A percentile compares a stretch with the other conserved stretches of the same genome.
These are phyloP conservation scores for Aspergillus aculeatus DNA, from an alignment of 2,329 filamentous ascomycete species.

Conservation along the genomic window DNA sequence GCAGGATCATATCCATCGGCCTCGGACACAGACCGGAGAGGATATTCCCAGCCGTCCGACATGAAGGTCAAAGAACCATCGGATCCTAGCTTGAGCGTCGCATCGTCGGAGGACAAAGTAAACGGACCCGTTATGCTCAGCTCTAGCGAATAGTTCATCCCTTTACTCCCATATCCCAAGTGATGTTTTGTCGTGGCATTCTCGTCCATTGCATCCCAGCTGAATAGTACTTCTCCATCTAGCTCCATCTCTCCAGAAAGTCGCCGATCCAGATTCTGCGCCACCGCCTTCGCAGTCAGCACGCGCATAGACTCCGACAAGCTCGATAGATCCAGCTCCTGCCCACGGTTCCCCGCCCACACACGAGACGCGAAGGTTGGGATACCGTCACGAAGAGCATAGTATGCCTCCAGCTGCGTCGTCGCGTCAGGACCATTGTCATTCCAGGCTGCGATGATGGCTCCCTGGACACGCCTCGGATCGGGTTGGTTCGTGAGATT, in stretches of 20 bases:
- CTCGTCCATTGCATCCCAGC: not conserved
- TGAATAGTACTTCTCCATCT: not conserved
- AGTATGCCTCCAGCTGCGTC: constrained; percentile 54
- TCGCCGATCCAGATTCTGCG: constrained; percentile 49
- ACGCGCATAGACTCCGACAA: constrained; percentile 43
- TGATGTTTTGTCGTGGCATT: constrained; percentile 19
- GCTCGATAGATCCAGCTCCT: constrained; percentile 38
- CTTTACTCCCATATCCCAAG: constrained; percentile 52
- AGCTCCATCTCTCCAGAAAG: not conserved
- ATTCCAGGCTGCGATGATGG: constrained; percentile 55
- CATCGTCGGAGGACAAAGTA: constrained; percentile 46
- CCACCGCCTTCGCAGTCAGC: constrained; percentile 46
- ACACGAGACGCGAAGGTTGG: constrained; percentile 54
- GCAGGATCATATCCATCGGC: constrained; percentile 48
- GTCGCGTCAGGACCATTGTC: constrained; percentile 55
- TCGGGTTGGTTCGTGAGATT: constrained; percentile 51
- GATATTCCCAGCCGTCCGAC: constrained; percentile 49
- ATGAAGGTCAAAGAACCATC: constrained; percentile 44
- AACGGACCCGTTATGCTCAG: constrained; percentile 50
- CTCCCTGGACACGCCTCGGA: constrained; percentile 46
- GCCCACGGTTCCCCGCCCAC: constrained; percentile 52
- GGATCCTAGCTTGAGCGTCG: constrained; percentile 38
- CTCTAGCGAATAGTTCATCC: constrained; percentile 56
- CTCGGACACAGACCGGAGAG: constrained; percentile 47
- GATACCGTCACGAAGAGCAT: constrained; percentile 51